Percentiles rank a stretch among this genome's conserved stretches.
These are phyloP conservation scores for Epichloe sylvatica DNA, from an alignment of 2,329 filamentous ascomycete species.

Conservation along the genomic window DNA sequence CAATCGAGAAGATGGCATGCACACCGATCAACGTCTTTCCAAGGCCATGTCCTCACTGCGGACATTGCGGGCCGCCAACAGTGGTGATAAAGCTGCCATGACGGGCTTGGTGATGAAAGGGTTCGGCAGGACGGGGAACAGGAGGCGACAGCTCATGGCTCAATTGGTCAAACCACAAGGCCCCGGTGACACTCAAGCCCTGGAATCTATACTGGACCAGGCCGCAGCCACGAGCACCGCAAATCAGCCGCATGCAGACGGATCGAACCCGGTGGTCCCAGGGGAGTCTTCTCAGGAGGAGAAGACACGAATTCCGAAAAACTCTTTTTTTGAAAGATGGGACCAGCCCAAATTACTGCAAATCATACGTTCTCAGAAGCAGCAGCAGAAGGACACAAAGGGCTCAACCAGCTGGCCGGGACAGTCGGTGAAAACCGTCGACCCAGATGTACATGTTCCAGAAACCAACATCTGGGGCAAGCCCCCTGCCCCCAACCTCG, in stretches of 20 bases:
- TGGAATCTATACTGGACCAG: conserved; percentile 21
- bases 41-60: conserved; percentile 31
- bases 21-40: conserved; percentile 20
- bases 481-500: conserved; percentile 24
- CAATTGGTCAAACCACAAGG: conserved; percentile 23
- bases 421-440: conserved; percentile 13
- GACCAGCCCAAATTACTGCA: conserved; percentile 29
- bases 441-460: conserved; percentile 25
- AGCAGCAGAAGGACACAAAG: conserved; percentile 15
- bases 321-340: conserved; percentile 35
- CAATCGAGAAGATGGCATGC: conserved; percentile 18
- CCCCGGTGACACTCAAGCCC: conserved; percentile 25
- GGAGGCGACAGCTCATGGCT: conserved; percentile 33
- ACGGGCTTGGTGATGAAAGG: conserved; percentile 31
- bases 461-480: conserved; percentile 36
- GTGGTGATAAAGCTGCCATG: conserved; percentile 34
- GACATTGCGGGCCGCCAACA: conserved; percentile 37
- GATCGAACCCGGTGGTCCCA: neutral
- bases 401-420: conserved; percentile 14
- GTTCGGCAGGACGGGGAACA: conserved; percentile 39
- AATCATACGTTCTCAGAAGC: conserved; percentile 28
- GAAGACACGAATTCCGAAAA: conserved; percentile 5
- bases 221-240: neutral
- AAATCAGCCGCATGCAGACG: neutral
- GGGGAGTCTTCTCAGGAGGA: neutral